Evolutionary conservation across 164 flowering plant species (phyloP), one percentile per base, ranked within the genome.

Genomic region (Amborella trichopoda): DNA sequence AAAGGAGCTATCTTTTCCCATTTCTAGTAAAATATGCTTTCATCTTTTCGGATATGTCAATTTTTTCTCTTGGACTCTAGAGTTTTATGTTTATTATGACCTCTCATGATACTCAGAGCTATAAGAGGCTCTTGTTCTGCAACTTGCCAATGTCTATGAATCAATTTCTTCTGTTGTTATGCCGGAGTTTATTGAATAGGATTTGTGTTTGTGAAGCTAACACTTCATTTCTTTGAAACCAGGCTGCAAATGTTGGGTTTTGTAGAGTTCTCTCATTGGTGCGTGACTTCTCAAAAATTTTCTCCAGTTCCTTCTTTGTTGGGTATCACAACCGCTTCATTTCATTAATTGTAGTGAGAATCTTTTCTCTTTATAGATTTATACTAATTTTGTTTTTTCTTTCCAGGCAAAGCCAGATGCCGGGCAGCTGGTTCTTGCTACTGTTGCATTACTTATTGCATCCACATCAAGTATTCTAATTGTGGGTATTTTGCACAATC

Each of bases 221-320:
- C n/a, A n/a, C n/a, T n/a, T 32, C 49, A 3, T 44, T 28, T 42
- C 54, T 30, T 23, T 20, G 40, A 46, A 45, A 34, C 36, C 77
- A 86, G 96, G 81, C 94, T 21, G 87, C 83, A 45, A 78, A 83
- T 76, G 93, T 86, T 37, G 85, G 93, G 23, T 80, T 86, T 59
- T 27, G 72, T 40, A 74, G 98, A 60, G 83, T 91, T 6, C 46
- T 86, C 48, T 52, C 71, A 40, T 81, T 86, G 61, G 98, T 86
- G 74, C n/a, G n/a, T n/a, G n/a, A n/a, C n/a, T n/a, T n/a, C n/a
- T n/a, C n/a, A n/a, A n/a, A n/a, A n/a, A n/a, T n/a, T n/a, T n/a
- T n/a, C n/a, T n/a, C n/a, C n/a, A 78, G 83, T 65, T 5, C 3
- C 6, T 20, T 17, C 12, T 27, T 44, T 38, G 9, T 49, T n/a